phyloP scores from a whole-genome alignment of 768 basidiomycete species.

The Rhizopogon vesiculosus region DNA sequence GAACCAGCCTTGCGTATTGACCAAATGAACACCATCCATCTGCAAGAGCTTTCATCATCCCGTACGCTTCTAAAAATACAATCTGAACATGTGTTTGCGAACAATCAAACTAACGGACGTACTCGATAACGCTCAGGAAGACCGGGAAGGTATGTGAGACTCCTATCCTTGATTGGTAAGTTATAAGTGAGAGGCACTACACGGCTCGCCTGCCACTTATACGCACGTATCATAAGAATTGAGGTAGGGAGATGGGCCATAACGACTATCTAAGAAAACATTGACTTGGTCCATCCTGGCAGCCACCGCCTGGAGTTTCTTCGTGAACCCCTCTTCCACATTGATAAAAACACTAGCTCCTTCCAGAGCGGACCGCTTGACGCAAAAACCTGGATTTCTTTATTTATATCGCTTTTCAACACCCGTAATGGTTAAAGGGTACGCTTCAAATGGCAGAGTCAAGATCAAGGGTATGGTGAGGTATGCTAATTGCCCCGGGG shows the following conservation, averaged over 20 bases:
- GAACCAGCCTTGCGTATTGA: conserved; percentile 25
- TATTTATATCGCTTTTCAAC: conserved; percentile 14
- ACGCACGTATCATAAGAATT: conserved; percentile 34
- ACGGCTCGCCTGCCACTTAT: conserved; percentile 34
- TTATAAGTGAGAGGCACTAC: neutral
- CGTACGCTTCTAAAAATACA: conserved; percentile 15
- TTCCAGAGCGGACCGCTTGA: conserved; percentile 13
- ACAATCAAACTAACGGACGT: conserved; percentile 5
- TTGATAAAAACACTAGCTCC: conserved; percentile 49
- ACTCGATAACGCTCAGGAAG: conserved; percentile 40
- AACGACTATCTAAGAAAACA: conserved; percentile 44
- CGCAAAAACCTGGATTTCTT: neutral
- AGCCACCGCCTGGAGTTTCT: conserved; percentile 30
- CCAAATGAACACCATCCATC: conserved; percentile 47
- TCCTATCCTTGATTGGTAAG: conserved; percentile 22
- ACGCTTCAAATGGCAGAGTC: conserved; percentile 37
- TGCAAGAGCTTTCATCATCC: conserved; percentile 14
- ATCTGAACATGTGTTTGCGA: too few relatives aligned
- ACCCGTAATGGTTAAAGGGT: conserved; percentile 52
- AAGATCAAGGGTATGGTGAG: conserved; percentile 40
- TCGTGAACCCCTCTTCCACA: conserved; percentile 51
- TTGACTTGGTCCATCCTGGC: conserved; percentile 23
- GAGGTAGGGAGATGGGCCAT: conserved; percentile 34
- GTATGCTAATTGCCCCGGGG: conserved; percentile 45
- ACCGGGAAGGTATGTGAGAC: conserved; percentile 45